Percentiles rank a stretch among this genome's conserved stretches.
Conservation (phyloP, 768 basidiomycete species). For the Kwoniella dejecticola region DNA sequence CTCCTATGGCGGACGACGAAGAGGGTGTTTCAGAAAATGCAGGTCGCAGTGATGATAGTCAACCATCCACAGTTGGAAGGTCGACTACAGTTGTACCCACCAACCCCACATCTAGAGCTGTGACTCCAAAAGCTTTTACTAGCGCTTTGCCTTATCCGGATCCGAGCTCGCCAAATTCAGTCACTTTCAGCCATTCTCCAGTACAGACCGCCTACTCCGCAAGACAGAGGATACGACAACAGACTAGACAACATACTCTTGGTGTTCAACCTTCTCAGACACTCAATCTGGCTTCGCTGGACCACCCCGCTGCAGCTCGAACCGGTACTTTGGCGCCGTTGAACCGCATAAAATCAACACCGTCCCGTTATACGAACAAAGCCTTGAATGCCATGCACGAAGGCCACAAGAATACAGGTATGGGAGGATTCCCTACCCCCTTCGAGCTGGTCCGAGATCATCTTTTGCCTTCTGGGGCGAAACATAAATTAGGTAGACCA, state of each 20-base stretch:
- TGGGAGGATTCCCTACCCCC: conserved; percentile 24
- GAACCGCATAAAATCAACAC: conserved; percentile 3
- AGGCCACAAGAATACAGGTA: conserved; percentile 19
- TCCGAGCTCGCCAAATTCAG: not conserved
- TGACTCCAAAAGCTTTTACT: not conserved
- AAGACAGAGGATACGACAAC: conserved; percentile 16
- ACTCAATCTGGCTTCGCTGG: not conserved
- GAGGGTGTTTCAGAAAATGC: not conserved
- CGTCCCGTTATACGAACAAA: not conserved
- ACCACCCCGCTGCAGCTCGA: conserved; percentile 1
- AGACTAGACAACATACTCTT: conserved; percentile 10
- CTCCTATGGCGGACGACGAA: conserved; percentile 3
- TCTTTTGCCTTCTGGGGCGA: conserved; percentile 7
- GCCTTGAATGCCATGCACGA: not conserved
- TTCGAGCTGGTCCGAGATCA: conserved; percentile 9
- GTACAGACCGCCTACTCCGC: not conserved
- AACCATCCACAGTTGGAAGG: conserved; percentile 13
- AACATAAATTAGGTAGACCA: conserved; percentile 7
- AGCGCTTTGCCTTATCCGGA: conserved; percentile 2
- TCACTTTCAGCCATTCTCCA: not conserved
- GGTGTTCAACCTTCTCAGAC: not conserved
- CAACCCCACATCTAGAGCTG: not conserved
- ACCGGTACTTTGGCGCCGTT: not conserved
- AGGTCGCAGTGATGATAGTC: not conserved
- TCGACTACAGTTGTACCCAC: conserved; percentile 2